A percentile compares a stretch with the other conserved stretches of the same genome.
These are phyloP conservation scores for Alternaria dauci DNA, from an alignment of 2,329 filamentous ascomycete species.

Conservation along the genomic window DNA sequence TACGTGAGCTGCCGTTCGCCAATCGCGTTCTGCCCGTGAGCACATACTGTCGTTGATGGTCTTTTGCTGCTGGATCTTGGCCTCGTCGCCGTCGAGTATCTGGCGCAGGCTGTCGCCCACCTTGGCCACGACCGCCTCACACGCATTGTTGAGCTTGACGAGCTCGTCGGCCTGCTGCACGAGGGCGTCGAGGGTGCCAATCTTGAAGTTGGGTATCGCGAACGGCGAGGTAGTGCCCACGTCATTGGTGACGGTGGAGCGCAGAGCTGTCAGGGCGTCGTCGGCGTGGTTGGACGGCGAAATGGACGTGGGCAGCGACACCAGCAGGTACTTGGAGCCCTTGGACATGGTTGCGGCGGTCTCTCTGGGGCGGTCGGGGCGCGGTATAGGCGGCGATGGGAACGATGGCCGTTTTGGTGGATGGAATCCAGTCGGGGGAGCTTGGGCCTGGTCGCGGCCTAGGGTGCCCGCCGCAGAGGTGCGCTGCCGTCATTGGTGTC, in stretches of 20 bases:
- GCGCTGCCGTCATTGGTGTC: constrained; percentile 30
- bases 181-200: constrained; percentile 92
- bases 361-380: constrained; percentile 20
- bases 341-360: constrained; percentile 52
- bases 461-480: not conserved
- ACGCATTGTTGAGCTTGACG: constrained; percentile 81
- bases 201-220: constrained; percentile 92
- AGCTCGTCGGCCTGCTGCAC: constrained; percentile 97
- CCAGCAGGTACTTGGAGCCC: constrained; percentile 76
- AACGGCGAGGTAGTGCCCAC: constrained; percentile 81
- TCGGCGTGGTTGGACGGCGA: constrained; percentile 81
- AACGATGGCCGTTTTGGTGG: constrained; percentile 29
- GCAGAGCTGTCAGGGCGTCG: constrained; percentile 80
- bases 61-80: constrained; percentile 85
- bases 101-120: constrained; percentile 84
- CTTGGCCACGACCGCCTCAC: constrained; percentile 84
- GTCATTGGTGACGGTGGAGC: constrained; percentile 74
- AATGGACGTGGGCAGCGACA: constrained; percentile 89
- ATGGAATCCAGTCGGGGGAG: constrained; percentile 27
- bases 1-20: constrained; percentile 9
- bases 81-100: constrained; percentile 84
- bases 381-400: constrained; percentile 28
- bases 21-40: not conserved
- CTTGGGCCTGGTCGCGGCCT: constrained; percentile 23
- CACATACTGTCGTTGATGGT: constrained; percentile 86